Base-by-base conservation (phyloP, 139 green algal species). In the Ulvella scutata region DNA sequence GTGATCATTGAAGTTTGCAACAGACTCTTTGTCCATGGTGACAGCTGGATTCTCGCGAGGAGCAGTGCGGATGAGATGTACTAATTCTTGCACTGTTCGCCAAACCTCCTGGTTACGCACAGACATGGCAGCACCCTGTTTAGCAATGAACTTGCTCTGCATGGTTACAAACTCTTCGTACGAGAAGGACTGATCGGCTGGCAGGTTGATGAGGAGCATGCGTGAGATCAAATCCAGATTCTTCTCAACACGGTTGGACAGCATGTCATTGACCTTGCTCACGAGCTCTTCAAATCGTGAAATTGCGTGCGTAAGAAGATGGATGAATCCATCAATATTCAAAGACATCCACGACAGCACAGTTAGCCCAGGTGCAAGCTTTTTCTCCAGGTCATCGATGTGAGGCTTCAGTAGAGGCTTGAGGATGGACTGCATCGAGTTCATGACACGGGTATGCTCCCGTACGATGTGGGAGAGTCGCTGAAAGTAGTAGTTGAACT, bases 241-340 rank as follows among this genome's bases (percentile, higher is more conserved):
- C 74, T 84, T 87, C 73, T 92, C 86, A n/a, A 97, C 85, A 4
- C 90, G 82, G 84, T 94, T 92, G 60, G 90, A 81, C 62, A 92
- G 77, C 60, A 96, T 80, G 81, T 97, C 92, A 33, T 88, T 84
- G 61, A 95, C 80, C 85, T 94, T 93, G 72, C 80, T 81, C 33
- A 95, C 87, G 62, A 97, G 83, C 85, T 96, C 88, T 77, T 96
- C 90, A 39, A 94, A 75, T 2, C 87, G 78, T 2, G 75, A 73
- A 62, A 97, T 81, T 17, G 84, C 85, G 80, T 87, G 77, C 37
- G 94, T 87, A 74, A 95, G 88, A 36, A 85, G 76, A 77, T 96
- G 88, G 76, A 96, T 80, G 84, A 93, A 97, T 75, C 90, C 90
- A 72, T 96, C 92, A 51, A 97, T 93, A 84, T 95, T 96, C 83